These are phyloP conservation scores for Datura wrightii DNA, from an alignment of 257 asterid species.

Conservation along the genomic window DNA sequence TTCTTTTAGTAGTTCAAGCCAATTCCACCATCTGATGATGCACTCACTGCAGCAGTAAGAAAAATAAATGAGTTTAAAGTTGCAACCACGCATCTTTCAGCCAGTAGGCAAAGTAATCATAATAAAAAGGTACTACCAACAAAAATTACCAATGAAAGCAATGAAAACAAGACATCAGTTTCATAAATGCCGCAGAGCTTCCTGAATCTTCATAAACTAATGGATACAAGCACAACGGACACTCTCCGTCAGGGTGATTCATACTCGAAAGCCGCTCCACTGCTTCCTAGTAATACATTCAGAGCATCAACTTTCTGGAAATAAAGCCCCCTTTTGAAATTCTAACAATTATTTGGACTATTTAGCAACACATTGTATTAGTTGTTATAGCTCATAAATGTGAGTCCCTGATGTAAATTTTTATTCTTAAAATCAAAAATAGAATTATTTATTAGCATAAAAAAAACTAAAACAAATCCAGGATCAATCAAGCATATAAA, in stretches of 20 bases:
- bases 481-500: not conserved
- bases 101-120: slow-evolving; percentile 25
- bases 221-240: slow-evolving; percentile 82
- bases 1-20: slow-evolving; percentile 57
- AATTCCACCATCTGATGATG: slow-evolving; percentile 89
- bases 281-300: slow-evolving; percentile 70
- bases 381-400: slow-evolving; percentile 1
- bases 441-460: not conserved
- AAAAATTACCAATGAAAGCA: slow-evolving; percentile 87
- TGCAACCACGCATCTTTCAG: slow-evolving; percentile 21
- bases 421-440: slow-evolving; percentile 3
- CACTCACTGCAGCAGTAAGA: slow-evolving; percentile 65
- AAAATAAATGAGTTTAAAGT: slow-evolving; percentile 29
- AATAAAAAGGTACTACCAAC: slow-evolving; percentile 14
- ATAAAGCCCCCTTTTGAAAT: slow-evolving; percentile 5
- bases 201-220: slow-evolving; percentile 72
- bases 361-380: slow-evolving; percentile 13
- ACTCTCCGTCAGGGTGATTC: slow-evolving; percentile 95
- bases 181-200: slow-evolving; percentile 72
- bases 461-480: not conserved
- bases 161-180: slow-evolving; percentile 98
- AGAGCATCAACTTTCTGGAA: slow-evolving; percentile 38
- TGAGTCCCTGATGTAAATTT: not conserved
- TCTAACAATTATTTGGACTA: not conserved
- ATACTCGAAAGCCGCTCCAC: slow-evolving; percentile 88